These are phyloP conservation scores for Fusarium domesticum DNA, from an alignment of 2,329 filamentous ascomycete genomes.

Conservation along the genomic window DNA sequence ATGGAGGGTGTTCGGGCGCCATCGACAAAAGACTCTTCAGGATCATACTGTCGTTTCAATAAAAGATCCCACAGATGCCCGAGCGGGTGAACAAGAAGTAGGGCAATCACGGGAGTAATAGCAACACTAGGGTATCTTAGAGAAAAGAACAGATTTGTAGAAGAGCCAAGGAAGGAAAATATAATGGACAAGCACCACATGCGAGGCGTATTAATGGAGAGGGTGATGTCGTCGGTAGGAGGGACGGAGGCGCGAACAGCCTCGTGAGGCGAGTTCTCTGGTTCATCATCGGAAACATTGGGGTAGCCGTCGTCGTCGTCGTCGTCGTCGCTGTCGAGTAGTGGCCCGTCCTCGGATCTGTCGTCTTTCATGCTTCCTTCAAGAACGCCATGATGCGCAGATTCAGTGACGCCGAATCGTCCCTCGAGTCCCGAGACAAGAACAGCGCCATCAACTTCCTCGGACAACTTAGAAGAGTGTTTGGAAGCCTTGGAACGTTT, in stretches of 20 bases:
- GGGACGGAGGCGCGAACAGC: constrained; percentile 78
- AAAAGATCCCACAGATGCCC: constrained; percentile 75
- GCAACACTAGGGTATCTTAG: constrained; percentile 86
- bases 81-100: constrained; percentile 79
- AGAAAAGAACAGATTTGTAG: constrained; percentile 85
- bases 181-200: constrained; percentile 83
- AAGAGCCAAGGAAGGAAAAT: constrained; percentile 77
- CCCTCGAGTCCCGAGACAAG: constrained; percentile 53
- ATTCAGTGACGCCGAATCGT: constrained; percentile 51
- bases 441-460: constrained; percentile 50
- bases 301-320: constrained; percentile 39
- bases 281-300: constrained; percentile 46
- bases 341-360: constrained; percentile 35
- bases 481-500: constrained; percentile 32
- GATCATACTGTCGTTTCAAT: constrained; percentile 60
- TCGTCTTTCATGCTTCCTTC: constrained; percentile 43
- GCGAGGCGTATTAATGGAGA: constrained; percentile 84
- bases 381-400: constrained; percentile 44
- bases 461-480: constrained; percentile 41
- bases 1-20: constrained; percentile 40
- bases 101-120: constrained; percentile 83
- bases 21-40: constrained; percentile 47
- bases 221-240: constrained; percentile 67
- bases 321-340: constrained; percentile 35
- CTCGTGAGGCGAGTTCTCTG: constrained; percentile 72